Evolutionary conservation across 768 basidiomycete genomes (phyloP), one percentile per base, ranked within the genome.

Genomic region (Mycena metata): DNA sequence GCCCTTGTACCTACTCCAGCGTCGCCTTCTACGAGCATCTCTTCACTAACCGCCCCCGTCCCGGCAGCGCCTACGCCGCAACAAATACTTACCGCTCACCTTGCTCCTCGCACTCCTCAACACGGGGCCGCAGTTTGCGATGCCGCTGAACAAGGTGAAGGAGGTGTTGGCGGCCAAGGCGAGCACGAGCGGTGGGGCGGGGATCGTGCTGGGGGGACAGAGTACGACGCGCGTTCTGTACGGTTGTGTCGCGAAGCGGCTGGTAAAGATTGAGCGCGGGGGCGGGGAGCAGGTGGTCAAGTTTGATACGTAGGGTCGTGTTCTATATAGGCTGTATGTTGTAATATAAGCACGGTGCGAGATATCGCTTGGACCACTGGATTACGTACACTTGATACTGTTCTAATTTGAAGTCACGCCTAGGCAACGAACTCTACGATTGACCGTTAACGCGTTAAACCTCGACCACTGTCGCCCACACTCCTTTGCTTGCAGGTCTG

Each of bases 181-280:
- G 56, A 83, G 77, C 73, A 71, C 71, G 47, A 77, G 73, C 56
- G 81, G 80, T 12, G 73, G 76, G 36, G 60, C 75, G 4, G 77
- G 72, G 19, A 56, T 75, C 19, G 74, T 75, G 24, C 70, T 79
- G 4, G 77, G 79, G 23, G 83, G 83, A 19, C 81, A 83, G 63
- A 84, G 86, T 42, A 81, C 88, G 13, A 90, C 88, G 11, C 82
- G 91, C 46, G 87, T 91, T 17, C 76, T 94, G 15, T 95, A 93
- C 73, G 88, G 84, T 2, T 93, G 93, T 74, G 91, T 94, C n/a
- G 93, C 91, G 17, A 95, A 94, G 79, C 83, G 91, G 68, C 79
- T 95, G 58, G 76, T 95, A 67, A 91, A 88, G 78, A 93, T 94
- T 70, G 93, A 94, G 58, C 83, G 93, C 47, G 88, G 91, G 21